Evolutionary conservation across 2,329 filamentous ascomycete species (phyloP).

Genomic region (Xylaria sp.): DNA sequence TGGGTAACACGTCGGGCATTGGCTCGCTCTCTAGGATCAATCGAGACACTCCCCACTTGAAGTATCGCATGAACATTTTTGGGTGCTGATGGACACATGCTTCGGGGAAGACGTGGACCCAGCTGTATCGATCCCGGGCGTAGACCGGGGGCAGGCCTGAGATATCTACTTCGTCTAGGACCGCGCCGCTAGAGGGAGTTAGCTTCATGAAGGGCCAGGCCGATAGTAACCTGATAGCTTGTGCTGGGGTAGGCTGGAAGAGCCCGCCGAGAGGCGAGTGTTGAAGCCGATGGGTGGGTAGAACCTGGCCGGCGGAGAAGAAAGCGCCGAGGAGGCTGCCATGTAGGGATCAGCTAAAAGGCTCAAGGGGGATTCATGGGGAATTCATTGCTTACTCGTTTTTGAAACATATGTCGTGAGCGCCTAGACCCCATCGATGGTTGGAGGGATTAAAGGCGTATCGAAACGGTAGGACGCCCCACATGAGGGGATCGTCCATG

Average conservation of each 20-base stretch:
- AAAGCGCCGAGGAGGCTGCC: slow-evolving; percentile 76
- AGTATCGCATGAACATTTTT: slow-evolving; percentile 85
- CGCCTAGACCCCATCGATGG: slow-evolving; percentile 88
- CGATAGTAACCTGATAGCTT: slow-evolving; percentile 87
- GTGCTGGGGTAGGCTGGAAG: slow-evolving; percentile 88
- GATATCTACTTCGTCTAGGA: slow-evolving; percentile 46
- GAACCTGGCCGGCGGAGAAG: slow-evolving; percentile 88
- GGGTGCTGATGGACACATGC: slow-evolving; percentile 92
- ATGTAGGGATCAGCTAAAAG: slow-evolving; percentile 24
- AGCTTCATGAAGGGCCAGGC: slow-evolving; percentile 59
- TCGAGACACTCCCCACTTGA: slow-evolving; percentile 96
- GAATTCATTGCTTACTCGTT: slow-evolving; percentile 69
- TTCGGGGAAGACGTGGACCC: slow-evolving; percentile 97
- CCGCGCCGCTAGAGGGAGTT: slow-evolving; percentile 24
- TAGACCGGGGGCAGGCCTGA: slow-evolving; percentile 71
- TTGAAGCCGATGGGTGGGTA: slow-evolving; percentile 85
- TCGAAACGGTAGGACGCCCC: slow-evolving; percentile 84
- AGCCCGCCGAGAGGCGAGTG: slow-evolving; percentile 85
- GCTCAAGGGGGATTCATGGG: not conserved
- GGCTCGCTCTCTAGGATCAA: slow-evolving; percentile 91
- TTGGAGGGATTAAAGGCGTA: slow-evolving; percentile 79
- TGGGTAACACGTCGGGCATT: slow-evolving; percentile 87
- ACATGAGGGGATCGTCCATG: slow-evolving; percentile 92
- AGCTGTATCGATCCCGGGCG: slow-evolving; percentile 75
- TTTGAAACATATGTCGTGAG: slow-evolving; percentile 95